phyloP scores from a whole-genome alignment of 2,329 filamentous ascomycete genomes.

The Sarocladium brachiariae region DNA sequence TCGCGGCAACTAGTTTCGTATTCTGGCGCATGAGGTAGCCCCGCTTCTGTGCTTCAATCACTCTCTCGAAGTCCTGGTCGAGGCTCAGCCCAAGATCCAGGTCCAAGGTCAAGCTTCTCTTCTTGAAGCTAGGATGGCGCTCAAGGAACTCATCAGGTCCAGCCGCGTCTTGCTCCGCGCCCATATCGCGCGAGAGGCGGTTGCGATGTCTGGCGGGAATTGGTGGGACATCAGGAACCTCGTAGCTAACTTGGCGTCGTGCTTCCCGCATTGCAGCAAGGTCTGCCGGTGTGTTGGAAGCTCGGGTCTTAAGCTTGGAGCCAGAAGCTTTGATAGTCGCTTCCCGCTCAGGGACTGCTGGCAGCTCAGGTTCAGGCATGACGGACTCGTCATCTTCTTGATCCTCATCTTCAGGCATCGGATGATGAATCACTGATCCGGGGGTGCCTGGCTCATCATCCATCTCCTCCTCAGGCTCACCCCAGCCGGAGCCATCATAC shows the following conservation, averaged over 20 bases:
- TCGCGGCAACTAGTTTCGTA: slow-evolving; percentile 94
- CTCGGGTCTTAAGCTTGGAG: slow-evolving; percentile 79
- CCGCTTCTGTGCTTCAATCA: slow-evolving; percentile 97
- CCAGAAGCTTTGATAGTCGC: slow-evolving; percentile 87
- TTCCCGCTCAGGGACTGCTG: slow-evolving; percentile 66
- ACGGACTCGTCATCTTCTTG: slow-evolving; percentile 31
- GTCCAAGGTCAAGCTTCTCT: slow-evolving; percentile 74
- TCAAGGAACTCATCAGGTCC: slow-evolving; percentile 39
- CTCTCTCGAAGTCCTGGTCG: slow-evolving; percentile 86
- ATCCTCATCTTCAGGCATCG: slow-evolving; percentile 37
- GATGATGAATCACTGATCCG: slow-evolving; percentile 83
- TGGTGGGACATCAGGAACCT: slow-evolving; percentile 52
- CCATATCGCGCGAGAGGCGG: slow-evolving; percentile 43
- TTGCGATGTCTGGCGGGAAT: slow-evolving; percentile 56
- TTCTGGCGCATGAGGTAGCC: slow-evolving; percentile 98
- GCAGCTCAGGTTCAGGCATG: not conserved
- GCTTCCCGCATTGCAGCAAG: slow-evolving; percentile 77
- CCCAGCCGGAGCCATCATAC: slow-evolving; percentile 58
- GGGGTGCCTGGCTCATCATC: slow-evolving; percentile 66
- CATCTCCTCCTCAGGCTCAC: slow-evolving; percentile 43
- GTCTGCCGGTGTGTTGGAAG: slow-evolving; percentile 82
- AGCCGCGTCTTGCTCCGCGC: slow-evolving; percentile 13
- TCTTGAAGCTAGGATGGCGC: slow-evolving; percentile 68
- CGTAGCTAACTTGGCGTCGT: slow-evolving; percentile 76
- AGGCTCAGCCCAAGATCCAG: slow-evolving; percentile 81